Evolutionary conservation across 805 yeast genomes (phyloP).

Genomic region (Lachancea lanzarotensis): DNA sequence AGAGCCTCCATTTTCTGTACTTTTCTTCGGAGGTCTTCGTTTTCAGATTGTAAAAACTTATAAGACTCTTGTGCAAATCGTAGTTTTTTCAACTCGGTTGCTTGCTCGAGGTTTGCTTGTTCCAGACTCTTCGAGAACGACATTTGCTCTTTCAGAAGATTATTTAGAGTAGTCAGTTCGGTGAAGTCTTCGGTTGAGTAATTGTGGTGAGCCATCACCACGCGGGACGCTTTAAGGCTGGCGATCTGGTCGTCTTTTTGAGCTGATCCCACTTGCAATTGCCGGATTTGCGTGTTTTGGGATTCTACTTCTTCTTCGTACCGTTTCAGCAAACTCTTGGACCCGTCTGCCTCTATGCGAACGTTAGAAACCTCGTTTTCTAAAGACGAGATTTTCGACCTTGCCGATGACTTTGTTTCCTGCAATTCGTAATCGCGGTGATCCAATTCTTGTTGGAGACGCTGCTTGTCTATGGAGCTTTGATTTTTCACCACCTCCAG

Average conservation of each 20-base stretch:
- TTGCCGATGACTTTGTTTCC: slow-evolving; percentile 34
- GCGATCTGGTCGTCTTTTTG: slow-evolving; percentile 26
- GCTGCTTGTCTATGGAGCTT: slow-evolving; percentile 27
- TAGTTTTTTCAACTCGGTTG: slow-evolving; percentile 44
- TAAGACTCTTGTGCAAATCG: slow-evolving; percentile 28
- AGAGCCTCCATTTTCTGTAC: slow-evolving; percentile 38
- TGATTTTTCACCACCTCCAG: slow-evolving; percentile 18
- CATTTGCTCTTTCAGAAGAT: slow-evolving; percentile 38
- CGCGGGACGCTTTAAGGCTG: slow-evolving; percentile 29
- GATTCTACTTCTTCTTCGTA: slow-evolving; percentile 23
- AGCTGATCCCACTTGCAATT: slow-evolving; percentile 16
- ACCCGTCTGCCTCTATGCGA: slow-evolving; percentile 16
- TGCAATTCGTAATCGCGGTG: slow-evolving; percentile 28
- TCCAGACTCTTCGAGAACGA: slow-evolving; percentile 44
- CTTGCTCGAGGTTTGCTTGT: slow-evolving; percentile 45
- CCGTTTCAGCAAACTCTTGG: slow-evolving; percentile 16
- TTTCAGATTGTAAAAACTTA: slow-evolving; percentile 24
- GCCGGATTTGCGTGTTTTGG: slow-evolving; percentile 19
- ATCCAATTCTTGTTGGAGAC: slow-evolving; percentile 28
- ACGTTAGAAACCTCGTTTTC: slow-evolving; percentile 14
- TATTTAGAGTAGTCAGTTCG: slow-evolving; percentile 32
- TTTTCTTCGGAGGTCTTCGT: slow-evolving; percentile 34
- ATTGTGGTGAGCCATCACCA: slow-evolving; percentile 31
- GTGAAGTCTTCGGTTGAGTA: slow-evolving; percentile 29
- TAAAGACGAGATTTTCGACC: slow-evolving; percentile 14